phyloP scores from a whole-genome alignment of 805 yeast species.

The Candida argentea region DNA sequence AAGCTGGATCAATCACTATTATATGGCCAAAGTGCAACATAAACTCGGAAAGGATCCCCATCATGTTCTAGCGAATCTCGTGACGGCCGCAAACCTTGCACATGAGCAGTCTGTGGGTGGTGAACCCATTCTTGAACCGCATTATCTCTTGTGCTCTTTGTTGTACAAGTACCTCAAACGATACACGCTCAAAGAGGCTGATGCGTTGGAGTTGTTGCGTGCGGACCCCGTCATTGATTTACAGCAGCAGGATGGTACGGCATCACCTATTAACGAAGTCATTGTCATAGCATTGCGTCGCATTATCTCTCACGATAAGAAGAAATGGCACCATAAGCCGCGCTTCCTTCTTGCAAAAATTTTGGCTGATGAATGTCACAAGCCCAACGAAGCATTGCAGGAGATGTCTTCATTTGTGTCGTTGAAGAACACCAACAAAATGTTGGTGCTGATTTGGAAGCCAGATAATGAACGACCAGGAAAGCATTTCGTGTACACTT shows the following conservation, averaged over 20 bases:
- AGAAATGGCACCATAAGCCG: constrained; percentile 89
- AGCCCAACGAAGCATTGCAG: constrained; percentile 44
- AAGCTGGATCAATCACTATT: constrained; percentile 57
- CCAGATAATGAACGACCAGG: constrained; percentile 91
- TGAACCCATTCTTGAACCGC: constrained; percentile 69
- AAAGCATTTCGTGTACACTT: constrained; percentile 73
- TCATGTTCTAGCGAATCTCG: constrained; percentile 30
- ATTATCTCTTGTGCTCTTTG: constrained; percentile 51
- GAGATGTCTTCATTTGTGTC: constrained; percentile 59
- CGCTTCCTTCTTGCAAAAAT: constrained; percentile 61
- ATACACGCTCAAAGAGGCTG: constrained; percentile 20
- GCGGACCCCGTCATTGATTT: constrained; percentile 21
- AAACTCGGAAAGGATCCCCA: constrained; percentile 31
- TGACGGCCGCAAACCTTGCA: constrained; percentile 37
- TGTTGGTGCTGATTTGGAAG: constrained; percentile 82
- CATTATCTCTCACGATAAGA: constrained; percentile 54
- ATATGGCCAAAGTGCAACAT: constrained; percentile 46
- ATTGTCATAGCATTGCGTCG: constrained; percentile 38
- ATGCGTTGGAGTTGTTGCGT: constrained; percentile 32
- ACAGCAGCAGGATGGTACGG: not conserved
- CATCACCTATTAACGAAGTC: constrained; percentile 6
- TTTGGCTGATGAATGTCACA: constrained; percentile 41
- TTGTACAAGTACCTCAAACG: constrained; percentile 44
- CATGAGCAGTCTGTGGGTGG: constrained; percentile 23
- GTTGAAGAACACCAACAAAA: constrained; percentile 56